Percentiles rank a stretch among this genome's conserved stretches.
Conservation (phyloP, 495 filamentous ascomycete species). For the Penicillium bovifimosum region DNA sequence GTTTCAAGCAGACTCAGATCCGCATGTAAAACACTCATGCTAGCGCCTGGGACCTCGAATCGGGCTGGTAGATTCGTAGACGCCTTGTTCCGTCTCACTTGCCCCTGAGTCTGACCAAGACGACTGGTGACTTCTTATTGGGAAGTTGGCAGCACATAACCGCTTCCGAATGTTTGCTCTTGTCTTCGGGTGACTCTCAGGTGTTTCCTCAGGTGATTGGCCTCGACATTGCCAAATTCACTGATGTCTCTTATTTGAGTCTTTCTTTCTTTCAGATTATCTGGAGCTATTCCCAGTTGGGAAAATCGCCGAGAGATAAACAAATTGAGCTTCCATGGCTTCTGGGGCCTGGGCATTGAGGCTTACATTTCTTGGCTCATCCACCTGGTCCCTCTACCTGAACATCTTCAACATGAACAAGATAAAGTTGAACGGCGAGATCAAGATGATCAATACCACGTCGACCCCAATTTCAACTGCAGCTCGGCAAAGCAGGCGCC, state of each 20-base stretch:
- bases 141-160: too few species aligned
- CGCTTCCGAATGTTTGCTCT: too few species aligned
- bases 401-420: neutral
- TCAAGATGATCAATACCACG: neutral
- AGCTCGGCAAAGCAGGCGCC: neutral
- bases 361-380: neutral
- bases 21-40: too few species aligned
- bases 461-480: neutral
- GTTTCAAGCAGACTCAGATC: too few species aligned
- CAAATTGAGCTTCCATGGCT: neutral
- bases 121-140: too few species aligned
- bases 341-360: neutral
- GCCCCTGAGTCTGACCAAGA: too few species aligned
- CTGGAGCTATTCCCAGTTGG: neutral
- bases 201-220: neutral
- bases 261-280: neutral
- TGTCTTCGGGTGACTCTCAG: too few species aligned
- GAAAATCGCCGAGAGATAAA: neutral
- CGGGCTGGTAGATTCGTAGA: too few species aligned
- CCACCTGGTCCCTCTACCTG: neutral
- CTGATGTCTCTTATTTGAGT: neutral
- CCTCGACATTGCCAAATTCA: neutral
- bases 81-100: too few species aligned
- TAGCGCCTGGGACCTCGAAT: too few species aligned
- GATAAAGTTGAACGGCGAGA: neutral